These are phyloP conservation scores for carrot (Daucus carota) DNA, from an alignment of 129 eudicot genomes.

Conservation along the genomic window DNA sequence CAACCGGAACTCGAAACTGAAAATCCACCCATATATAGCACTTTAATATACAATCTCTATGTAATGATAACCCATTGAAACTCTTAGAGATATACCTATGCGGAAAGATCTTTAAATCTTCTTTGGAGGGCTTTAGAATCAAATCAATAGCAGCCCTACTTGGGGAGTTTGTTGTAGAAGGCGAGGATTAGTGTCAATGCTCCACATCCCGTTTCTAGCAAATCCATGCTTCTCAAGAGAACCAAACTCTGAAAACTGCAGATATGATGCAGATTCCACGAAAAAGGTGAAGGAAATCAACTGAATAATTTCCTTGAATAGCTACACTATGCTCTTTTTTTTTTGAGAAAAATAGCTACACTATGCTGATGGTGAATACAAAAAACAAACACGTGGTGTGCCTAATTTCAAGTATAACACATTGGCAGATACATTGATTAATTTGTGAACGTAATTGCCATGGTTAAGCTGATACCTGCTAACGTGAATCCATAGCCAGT, in stretches of 20 bases:
- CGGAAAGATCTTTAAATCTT: conserved; percentile 76
- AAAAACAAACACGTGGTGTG: too few species aligned
- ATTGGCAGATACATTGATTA: too few species aligned
- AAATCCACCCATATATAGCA: too few species aligned
- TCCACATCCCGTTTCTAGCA: conserved; percentile 80
- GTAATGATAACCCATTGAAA: not conserved
- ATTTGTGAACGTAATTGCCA: too few species aligned
- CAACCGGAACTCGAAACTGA: too few species aligned
- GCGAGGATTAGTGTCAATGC: conserved; percentile 45
- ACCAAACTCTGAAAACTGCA: conserved; percentile 67
- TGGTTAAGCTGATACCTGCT: too few species aligned
- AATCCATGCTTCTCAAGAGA: conserved; percentile 76
- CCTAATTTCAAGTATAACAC: too few species aligned
- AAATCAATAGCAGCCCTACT: conserved; percentile 52
- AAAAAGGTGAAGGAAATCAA: conserved; percentile 9
- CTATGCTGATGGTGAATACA: too few species aligned
- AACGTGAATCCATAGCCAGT: too few species aligned
- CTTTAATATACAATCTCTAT: not conserved
- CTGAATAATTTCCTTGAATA: too few species aligned
- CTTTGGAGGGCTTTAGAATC: conserved; percentile 65
- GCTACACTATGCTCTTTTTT: too few species aligned
- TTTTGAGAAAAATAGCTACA: too few species aligned
- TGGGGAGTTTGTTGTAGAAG: conserved; percentile 28
- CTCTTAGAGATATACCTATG: conserved; percentile 39
- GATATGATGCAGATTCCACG: conserved; percentile 17